A percentile compares a stretch with the other conserved stretches of the same genome.
Conservation (phyloP, 495 filamentous ascomycete genomes). For the Podospora sp. region DNA sequence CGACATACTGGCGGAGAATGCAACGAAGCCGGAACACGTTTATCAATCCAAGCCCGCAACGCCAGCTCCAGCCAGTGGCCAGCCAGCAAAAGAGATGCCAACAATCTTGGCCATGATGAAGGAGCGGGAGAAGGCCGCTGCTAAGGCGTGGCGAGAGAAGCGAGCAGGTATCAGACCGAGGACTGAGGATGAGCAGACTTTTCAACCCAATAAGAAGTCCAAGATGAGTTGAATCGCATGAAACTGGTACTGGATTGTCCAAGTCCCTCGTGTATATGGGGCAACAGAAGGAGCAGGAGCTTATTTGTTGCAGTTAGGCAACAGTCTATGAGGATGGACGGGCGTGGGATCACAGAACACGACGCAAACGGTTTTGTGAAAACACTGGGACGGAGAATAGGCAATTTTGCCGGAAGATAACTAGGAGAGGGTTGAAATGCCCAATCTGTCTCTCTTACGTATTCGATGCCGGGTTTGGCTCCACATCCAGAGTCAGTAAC, state of each 20-base stretch:
- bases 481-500: no score
- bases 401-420: no score
- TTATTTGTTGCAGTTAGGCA: neutral
- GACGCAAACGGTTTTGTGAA: neutral
- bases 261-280: neutral
- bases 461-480: no score
- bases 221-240: neutral
- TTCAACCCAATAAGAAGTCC: neutral
- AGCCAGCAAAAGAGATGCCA: neutral
- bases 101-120: neutral
- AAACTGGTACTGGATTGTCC: no score
- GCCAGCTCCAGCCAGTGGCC: neutral
- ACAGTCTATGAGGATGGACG: neutral
- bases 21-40: neutral
- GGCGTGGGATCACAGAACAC: neutral
- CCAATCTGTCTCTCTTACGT: no score
- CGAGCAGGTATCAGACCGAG: neutral
- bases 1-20: constrained; percentile 32
- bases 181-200: neutral
- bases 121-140: neutral
- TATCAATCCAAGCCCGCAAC: neutral
- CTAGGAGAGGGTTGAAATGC: no score
- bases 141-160: neutral
- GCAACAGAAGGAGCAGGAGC: neutral
- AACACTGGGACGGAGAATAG: neutral